phyloP scores from a whole-genome alignment of 2,329 filamentous ascomycete species.

The Arthrobotrys entomopaga region DNA sequence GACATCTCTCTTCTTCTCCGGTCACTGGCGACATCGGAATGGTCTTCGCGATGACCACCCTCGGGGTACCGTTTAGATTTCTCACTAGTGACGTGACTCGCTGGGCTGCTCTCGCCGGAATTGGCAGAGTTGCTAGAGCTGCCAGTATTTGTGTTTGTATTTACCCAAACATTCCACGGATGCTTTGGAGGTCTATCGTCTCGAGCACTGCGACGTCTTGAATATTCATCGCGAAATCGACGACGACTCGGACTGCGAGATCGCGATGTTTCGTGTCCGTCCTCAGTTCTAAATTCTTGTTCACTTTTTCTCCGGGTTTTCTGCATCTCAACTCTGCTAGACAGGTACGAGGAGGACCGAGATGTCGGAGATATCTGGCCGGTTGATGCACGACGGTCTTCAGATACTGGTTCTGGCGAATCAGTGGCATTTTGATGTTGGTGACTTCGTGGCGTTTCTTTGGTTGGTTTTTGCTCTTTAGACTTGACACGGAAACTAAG shows the following conservation, averaged over 20 bases:
- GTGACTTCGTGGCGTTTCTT: not conserved
- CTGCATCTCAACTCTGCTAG: not conserved
- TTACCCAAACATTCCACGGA: constrained; percentile 41
- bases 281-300: not conserved
- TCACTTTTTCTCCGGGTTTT: constrained; percentile 10
- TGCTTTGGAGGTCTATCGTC: not conserved
- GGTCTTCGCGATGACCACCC: not conserved
- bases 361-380: not conserved
- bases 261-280: constrained; percentile 20
- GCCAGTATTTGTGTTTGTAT: constrained; percentile 4
- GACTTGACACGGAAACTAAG: not conserved
- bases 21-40: constrained; percentile 6
- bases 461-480: not conserved
- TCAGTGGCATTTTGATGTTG: not conserved
- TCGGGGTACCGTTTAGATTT: not conserved
- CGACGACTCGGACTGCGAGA: constrained; percentile 20
- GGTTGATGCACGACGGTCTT: not conserved
- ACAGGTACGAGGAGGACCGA: not conserved
- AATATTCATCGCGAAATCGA: not conserved
- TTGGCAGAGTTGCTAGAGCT: not conserved
- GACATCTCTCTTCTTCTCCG: not conserved
- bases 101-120: not conserved
- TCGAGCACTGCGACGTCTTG: constrained; percentile 1
- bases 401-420: too few species aligned
- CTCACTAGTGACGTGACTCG: not conserved